A percentile compares a stretch with the other conserved stretches of the same genome.
Evolutionary conservation across 768 basidiomycete species (phyloP).

Genomic region (Pilatotrama ljubarskyi): DNA sequence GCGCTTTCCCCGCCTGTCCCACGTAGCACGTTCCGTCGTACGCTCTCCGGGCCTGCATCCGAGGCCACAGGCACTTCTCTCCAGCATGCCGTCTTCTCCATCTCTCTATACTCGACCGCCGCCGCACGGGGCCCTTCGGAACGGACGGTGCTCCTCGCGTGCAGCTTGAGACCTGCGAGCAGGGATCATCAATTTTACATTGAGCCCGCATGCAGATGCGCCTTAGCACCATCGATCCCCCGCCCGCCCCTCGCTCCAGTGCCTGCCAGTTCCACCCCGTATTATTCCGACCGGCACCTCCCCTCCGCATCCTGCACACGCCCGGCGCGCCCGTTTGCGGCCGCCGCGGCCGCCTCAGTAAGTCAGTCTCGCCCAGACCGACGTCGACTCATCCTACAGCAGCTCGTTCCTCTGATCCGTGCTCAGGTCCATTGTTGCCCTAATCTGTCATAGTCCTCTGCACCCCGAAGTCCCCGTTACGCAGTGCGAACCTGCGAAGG

Average conservation of each 20-base stretch:
- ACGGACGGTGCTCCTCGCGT: slow-evolving; percentile 8
- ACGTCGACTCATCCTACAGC: background rate
- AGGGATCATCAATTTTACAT: slow-evolving; percentile 8
- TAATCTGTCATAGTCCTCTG: background rate
- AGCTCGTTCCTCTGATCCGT: slow-evolving; percentile 1
- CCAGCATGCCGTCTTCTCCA: background rate
- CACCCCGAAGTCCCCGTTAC: background rate
- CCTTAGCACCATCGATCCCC: slow-evolving; percentile 14
- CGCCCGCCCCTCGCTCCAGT: slow-evolving; percentile 1
- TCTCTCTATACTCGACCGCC: background rate
- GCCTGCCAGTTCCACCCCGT: background rate
- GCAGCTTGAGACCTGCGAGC: background rate
- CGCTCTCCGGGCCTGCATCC: background rate
- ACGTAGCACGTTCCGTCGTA: background rate
- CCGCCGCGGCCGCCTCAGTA: no score
- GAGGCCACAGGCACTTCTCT: slow-evolving; percentile 3
- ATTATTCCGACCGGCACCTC: slow-evolving; percentile 1
- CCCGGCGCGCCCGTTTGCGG: no score
- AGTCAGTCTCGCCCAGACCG: background rate
- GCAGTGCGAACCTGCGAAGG: background rate
- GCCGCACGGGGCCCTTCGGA: slow-evolving; percentile 3
- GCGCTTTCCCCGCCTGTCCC: background rate
- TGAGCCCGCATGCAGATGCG: background rate
- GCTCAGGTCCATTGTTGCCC: background rate
- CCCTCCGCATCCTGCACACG: no score